A percentile compares a stretch with the other conserved stretches of the same genome.
Evolutionary conservation across 805 yeast genomes (phyloP).

Genomic region (Pichia scutulata): DNA sequence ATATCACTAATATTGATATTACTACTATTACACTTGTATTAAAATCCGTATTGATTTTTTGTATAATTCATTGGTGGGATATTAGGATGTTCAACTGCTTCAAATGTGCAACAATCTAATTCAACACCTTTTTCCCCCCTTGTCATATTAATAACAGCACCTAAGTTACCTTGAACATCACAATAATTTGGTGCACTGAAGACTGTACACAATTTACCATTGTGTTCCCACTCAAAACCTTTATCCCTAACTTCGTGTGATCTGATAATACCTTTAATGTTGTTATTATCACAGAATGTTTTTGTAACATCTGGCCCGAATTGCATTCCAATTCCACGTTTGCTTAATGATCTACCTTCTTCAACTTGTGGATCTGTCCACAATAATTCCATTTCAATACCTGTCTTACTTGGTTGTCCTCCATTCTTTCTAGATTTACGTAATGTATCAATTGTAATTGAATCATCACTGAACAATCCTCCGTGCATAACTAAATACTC

Average conservation of each 20-base stretch:
- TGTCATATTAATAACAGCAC: conserved; percentile 73
- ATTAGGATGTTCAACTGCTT: conserved; percentile 84
- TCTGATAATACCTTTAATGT: conserved; percentile 72
- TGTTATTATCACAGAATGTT: conserved; percentile 63
- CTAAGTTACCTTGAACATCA: conserved; percentile 84
- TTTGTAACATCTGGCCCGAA: conserved; percentile 95
- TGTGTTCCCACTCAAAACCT: conserved; percentile 84
- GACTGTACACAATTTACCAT: conserved; percentile 83
- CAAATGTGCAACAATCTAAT: conserved; percentile 53
- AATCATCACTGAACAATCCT: conserved; percentile 78
- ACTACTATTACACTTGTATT: background rate
- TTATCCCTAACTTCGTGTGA: conserved; percentile 94
- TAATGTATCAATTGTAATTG: conserved; percentile 65
- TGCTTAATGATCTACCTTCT: conserved; percentile 77
- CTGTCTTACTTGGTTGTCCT: conserved; percentile 82
- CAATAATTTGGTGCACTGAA: conserved; percentile 98
- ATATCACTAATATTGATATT: no score
- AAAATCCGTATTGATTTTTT: conserved; percentile 34
- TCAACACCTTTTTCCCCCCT: background rate
- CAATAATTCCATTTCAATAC: conserved; percentile 89
- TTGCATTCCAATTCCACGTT: conserved; percentile 92
- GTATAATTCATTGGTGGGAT: conserved; percentile 93
- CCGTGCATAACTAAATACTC: conserved; percentile 92
- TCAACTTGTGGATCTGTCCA: conserved; percentile 94
- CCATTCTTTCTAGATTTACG: conserved; percentile 62